Evolutionary conservation across 2,329 filamentous ascomycete species (phyloP), one percentile per base, ranked within the genome.

Genomic region (Sporothrix schenckii): DNA sequence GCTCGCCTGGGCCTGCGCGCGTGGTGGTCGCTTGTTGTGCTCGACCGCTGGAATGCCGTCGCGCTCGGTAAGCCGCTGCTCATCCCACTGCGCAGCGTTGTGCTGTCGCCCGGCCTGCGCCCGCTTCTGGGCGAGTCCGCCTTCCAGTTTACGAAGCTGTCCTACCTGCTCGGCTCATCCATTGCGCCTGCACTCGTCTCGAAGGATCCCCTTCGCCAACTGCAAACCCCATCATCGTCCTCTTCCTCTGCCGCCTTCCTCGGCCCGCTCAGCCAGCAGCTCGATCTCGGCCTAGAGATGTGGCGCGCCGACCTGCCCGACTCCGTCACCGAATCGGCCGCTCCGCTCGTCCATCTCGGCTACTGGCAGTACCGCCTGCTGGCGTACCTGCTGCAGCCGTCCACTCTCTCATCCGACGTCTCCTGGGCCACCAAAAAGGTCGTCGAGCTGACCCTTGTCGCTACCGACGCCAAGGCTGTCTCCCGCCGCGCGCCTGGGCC

Each of bases 11-110:
- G 85, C 1, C 82, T 89, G 66, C 85, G 89, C 56, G 85, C 89
- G 21, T 93, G 91, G 91, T 92, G 89, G 88, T 87, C 88, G 16
- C 80, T 93, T 47, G 85, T 92, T 60, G 84, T 91, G 73, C 85
- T 93, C 73, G 91, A 93, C 75, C 86, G 90, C 19, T 93, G 89
- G 89, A 88, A 92, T 76, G 88, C 91, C 4, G 85, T 88, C n/a
- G 88, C 87, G 27, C 89, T 86, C 4, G 87, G 86, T 14, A 87
- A 85, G 72, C 87, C 89, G 3, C 75, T 87, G 14, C 82, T 89
- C 71, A 87, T 93, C 70, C 87, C 86, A 1, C 86, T 91, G 74
- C 84, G 86, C 72, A 87, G 83, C 68, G 84, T 89, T 7, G 84
- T 90, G 16, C 80, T 90, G 30, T 81, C 86, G 6, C 84, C 85